phyloP scores from a whole-genome alignment of 2,329 filamentous ascomycete species.

The Epichloe uncinata region DNA sequence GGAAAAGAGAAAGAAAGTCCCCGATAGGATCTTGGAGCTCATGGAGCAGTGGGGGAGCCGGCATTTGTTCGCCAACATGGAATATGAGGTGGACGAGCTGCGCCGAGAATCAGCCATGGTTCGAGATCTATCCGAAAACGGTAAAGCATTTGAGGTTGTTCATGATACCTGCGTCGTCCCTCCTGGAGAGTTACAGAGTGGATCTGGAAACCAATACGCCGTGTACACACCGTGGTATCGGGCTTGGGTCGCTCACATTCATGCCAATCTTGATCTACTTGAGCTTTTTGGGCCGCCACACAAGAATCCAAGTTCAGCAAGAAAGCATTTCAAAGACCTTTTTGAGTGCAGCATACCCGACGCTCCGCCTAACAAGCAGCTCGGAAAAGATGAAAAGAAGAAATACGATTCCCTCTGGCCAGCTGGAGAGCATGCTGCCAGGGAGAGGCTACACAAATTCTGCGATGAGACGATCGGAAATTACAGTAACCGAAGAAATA shows the following conservation, averaged over 20 bases:
- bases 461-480: slow-evolving; percentile 46
- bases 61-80: slow-evolving; percentile 70
- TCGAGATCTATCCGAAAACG: slow-evolving; percentile 43
- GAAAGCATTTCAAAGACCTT: slow-evolving; percentile 35
- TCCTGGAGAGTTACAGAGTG: slow-evolving; percentile 54
- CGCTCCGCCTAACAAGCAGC: slow-evolving; percentile 47
- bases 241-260: slow-evolving; percentile 60
- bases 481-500: slow-evolving; percentile 54
- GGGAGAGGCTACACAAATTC: slow-evolving; percentile 50
- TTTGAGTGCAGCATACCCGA: slow-evolving; percentile 50
- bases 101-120: slow-evolving; percentile 60
- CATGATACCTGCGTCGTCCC: slow-evolving; percentile 76
- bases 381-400: slow-evolving; percentile 45
- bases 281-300: slow-evolving; percentile 40
- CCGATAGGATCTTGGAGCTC: slow-evolving; percentile 47
- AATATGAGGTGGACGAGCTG: slow-evolving; percentile 87
- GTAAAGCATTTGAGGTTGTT: slow-evolving; percentile 55
- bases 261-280: slow-evolving; percentile 54
- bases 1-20: slow-evolving; percentile 48
- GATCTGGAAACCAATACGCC: slow-evolving; percentile 64
- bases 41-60: slow-evolving; percentile 59
- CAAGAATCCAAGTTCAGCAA: slow-evolving; percentile 20
- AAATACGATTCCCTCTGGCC: slow-evolving; percentile 53
- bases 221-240: slow-evolving; percentile 78
- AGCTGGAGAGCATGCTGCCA: slow-evolving; percentile 61